Conservation (phyloP, 768 basidiomycete genomes). For the Lactarius hatsudake region DNA sequence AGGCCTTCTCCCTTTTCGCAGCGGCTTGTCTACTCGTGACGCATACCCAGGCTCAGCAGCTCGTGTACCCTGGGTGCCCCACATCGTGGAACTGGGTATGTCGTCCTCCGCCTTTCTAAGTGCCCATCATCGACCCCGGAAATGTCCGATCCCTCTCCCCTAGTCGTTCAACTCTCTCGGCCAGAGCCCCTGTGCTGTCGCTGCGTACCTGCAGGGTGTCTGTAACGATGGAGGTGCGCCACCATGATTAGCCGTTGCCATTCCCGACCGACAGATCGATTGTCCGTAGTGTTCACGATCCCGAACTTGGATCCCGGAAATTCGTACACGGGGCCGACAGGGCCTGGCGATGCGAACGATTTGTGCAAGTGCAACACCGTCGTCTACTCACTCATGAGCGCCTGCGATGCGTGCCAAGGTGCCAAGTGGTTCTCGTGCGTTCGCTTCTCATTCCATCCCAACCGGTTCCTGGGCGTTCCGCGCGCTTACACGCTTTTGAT, state of each 20-base stretch:
- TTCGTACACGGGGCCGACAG: constrained; percentile 17
- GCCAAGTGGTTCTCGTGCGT: constrained; percentile 26
- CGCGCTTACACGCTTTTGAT: background rate
- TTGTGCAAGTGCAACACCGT: constrained; percentile 35
- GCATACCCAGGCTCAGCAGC: background rate
- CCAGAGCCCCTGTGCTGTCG: constrained; percentile 11
- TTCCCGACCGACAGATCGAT: background rate
- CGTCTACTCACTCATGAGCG: constrained; percentile 37
- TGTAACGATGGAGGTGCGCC: constrained; percentile 18
- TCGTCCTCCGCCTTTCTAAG: background rate
- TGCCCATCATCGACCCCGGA: background rate
- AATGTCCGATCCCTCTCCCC: background rate
- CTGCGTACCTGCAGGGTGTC: constrained; percentile 3
- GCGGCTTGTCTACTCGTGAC: background rate
- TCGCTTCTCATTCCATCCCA: background rate
- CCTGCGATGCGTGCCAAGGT: constrained; percentile 37
- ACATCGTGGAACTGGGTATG: constrained; percentile 13
- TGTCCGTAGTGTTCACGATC: background rate
- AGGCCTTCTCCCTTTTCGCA: background rate
- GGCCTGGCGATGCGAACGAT: constrained; percentile 31
- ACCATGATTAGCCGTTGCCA: background rate
- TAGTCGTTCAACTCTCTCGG: constrained; percentile 18
- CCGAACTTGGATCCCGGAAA: background rate
- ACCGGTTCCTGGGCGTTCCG: too few species aligned
- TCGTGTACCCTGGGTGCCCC: background rate